Base-by-base conservation (phyloP, 2,329 filamentous ascomycete species). In the Anthostomella pinea region DNA sequence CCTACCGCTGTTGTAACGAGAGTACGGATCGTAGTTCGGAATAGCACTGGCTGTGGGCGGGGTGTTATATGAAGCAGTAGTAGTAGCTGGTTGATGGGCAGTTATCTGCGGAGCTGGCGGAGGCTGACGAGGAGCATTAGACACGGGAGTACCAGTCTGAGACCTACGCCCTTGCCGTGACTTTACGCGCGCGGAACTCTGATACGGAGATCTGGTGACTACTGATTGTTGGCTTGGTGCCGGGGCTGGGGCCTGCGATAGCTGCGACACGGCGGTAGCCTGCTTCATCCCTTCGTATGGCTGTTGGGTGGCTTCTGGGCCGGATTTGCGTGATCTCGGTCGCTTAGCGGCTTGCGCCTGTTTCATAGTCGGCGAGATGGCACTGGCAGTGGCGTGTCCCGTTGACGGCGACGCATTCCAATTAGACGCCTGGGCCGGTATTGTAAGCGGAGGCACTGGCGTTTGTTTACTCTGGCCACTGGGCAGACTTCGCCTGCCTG, bases 1-100 rank as follows among this genome's bases (percentile, higher is more conserved):
- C 19, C 41, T 48, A 23, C n/a, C n/a, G n/a, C 15, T 53, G 22
- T 53, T 59, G 36, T 67, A 68, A 10, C 51, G 53, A 43, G 39
- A 33, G 46, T 60, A 51, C 33, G 38, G 26, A 33, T 56, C 40
- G 43, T 55, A 50, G 35, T 39, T 34, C 28, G 49, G 52, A 48
- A 62, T 42, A 7, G 54, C 45, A 17, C 41, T 43, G 26, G 39
- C 53, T 6, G 53, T 37, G 4, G 56, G 36, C 2, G 58, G 44
- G 29, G 43, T 46, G 11, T 53, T 43, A n/a, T 48, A 54, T 25
- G 60, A 60, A 3, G 57, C 52, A 9, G 60, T 8, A 34, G 25
- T 52, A 6, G 45, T 40, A 18, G 43, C 40, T 16, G 52, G 36
- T 17, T 51, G 41, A 21, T 41, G 46, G 9, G 51, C 33, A 10